Evolutionary conservation across 2,329 filamentous ascomycete species (phyloP).

Genomic region (Fusarium goolgardi): DNA sequence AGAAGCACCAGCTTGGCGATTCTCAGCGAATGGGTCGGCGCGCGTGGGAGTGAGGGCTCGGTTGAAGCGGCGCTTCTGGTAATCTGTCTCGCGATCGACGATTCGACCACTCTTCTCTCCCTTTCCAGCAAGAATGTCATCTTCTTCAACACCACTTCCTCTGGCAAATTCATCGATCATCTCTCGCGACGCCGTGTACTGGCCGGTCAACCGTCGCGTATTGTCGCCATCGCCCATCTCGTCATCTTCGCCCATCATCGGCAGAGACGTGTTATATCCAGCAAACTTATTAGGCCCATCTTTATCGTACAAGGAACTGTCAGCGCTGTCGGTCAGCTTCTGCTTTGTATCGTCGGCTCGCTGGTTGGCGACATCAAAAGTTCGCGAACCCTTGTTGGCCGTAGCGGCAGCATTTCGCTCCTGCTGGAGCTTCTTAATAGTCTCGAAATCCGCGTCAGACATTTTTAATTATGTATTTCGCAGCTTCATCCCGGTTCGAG

Average conservation of each 20-base stretch:
- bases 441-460: constrained; percentile 87
- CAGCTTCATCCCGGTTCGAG: constrained; percentile 58
- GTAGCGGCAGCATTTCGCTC: constrained; percentile 88
- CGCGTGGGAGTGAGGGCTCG: constrained; percentile 87
- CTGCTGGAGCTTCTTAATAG: constrained; percentile 87
- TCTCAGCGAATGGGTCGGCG: constrained; percentile 85
- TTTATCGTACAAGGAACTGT: constrained; percentile 87
- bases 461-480: constrained; percentile 59
- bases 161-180: constrained; percentile 95
- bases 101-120: constrained; percentile 92
- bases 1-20: constrained; percentile 73
- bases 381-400: constrained; percentile 83
- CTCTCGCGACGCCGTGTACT: constrained; percentile 92
- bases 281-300: constrained; percentile 83
- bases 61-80: constrained; percentile 94
- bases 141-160: constrained; percentile 87
- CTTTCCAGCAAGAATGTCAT: constrained; percentile 84
- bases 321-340: constrained; percentile 89
- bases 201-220: constrained; percentile 84
- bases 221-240: constrained; percentile 80
- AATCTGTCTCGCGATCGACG: constrained; percentile 92
- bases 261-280: constrained; percentile 91
- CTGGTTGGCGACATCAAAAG: constrained; percentile 82
- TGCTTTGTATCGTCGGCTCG: constrained; percentile 90
- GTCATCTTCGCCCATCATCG: constrained; percentile 80